Base-by-base conservation (phyloP, 2,329 filamentous ascomycete genomes). In the Ophiostoma perfectum region DNA sequence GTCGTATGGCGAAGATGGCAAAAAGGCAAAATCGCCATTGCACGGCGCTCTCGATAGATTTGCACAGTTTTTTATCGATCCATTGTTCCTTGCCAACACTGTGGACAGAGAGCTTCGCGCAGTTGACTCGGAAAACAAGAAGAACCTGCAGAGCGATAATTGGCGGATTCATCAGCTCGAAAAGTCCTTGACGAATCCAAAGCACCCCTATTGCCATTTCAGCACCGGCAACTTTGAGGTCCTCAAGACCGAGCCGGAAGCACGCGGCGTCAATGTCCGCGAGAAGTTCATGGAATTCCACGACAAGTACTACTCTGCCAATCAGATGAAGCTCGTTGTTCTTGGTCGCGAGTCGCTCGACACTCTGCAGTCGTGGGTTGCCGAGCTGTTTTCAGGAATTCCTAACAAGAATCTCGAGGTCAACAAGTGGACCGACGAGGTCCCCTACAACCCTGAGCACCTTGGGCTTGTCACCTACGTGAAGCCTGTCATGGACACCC, bases 41-140 rank as follows among this genome's bases (percentile, higher is more conserved):
- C 89, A 90, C 76, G 93, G 92, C 38, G 93, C 90, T 4, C 82
- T 97, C 66, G 93, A 97, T 77, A 88, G 93, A 45, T 97, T 97
- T 78, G 90, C 93, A 12, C 93, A 97, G 76, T 97, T 97, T 80
- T 97, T 97, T 78, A 89, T 96, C 72, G 86, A 90, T 71, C 93
- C 93, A 0, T 83, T 97, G 45, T 97, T 97, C 77, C 83, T 96
- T 9, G 88, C 90, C 67, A 92, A 88, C 72, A 95, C 93, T 0
- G 78, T 97, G 65, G 93, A 97, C 74, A 86, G 93, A 65, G 93
- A 97, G 79, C 82, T 97, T 71, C 88, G 86, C 72, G 93, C 93
- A 0, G 93, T 97, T 27, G 93, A 97, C 75, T 97, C 93, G 5
- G 93, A 97, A 78, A 96, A 97, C 80, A 97, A 97, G 84, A 97